Evolutionary conservation across 2,329 filamentous ascomycete genomes (phyloP), one percentile per base, ranked within the genome.

Genomic region (Ceratocystis destructans): DNA sequence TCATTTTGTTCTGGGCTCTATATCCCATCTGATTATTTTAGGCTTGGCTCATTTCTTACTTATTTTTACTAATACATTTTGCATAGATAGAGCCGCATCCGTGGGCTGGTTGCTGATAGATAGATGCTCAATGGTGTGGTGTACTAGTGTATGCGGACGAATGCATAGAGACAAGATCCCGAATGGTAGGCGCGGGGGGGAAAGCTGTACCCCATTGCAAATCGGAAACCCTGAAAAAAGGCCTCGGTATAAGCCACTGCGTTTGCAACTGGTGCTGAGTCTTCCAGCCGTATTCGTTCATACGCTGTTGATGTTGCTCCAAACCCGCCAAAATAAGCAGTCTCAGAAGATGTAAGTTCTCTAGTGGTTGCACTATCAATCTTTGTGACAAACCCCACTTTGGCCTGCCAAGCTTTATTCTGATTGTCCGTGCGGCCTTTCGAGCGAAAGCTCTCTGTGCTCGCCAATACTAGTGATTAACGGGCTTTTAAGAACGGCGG

Each of bases 401-500:
- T 20, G 15, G 55, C 25, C 10, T 37, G 55, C 55, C 15, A 59
- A 59, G 55, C 55, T 59, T 59, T 59, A 25, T 59, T 59, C 55
- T 37, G 55, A 37, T 12, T 33, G 55, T 59, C 55, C 55, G 55
- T 59, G 55, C 28, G 55, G 15, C 17, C 17, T 12, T 33, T 59
- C n/a, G 28, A 59, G 55, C 28, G n/a, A 25, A 5, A 37, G 15
- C 15, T 37, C 55, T 15, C 17, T 8, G 22, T 25, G 20, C 8
- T 53, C 3, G 45, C 3, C 17, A 20, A 4, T 8, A 20, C n/a
- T 48, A 48, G 8, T 15, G 37, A 15, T 41, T 41, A 8, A 53
- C 8, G 3, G 17, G 20, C 46, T 50, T 50, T 25, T 12, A 41
- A 41, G 10, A 41, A 50, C 17, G 46, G n/a, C 6, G 22, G 48